Conservation (phyloP, 2,329 filamentous ascomycete species). For the Aspergillus transmontanensis region DNA sequence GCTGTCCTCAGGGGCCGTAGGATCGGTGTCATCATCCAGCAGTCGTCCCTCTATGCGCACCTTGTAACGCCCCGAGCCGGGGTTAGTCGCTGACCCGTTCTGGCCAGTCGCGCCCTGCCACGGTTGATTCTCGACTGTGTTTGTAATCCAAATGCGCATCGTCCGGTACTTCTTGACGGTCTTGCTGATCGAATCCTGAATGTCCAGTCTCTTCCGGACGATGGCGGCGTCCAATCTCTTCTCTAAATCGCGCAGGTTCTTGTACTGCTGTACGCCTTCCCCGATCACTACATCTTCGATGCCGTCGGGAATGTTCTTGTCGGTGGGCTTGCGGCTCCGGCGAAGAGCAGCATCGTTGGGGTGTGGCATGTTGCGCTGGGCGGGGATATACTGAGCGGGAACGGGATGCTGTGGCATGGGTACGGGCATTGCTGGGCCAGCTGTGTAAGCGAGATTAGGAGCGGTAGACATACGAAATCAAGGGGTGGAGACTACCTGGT, state of each 20-base stretch:
- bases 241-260: constrained; percentile 82
- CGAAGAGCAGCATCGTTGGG: constrained; percentile 64
- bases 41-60: constrained; percentile 91
- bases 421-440: constrained; percentile 37
- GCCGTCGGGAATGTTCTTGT: constrained; percentile 91
- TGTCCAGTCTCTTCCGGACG: constrained; percentile 89
- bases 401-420: constrained; percentile 41
- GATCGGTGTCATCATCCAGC: constrained; percentile 68
- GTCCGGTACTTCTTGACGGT: constrained; percentile 80
- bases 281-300: constrained; percentile 81
- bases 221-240: constrained; percentile 87
- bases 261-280: constrained; percentile 80
- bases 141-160: constrained; percentile 90
- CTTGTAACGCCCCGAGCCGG: constrained; percentile 60
- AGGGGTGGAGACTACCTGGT: constrained; percentile 35
- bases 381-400: constrained; percentile 40
- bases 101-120: constrained; percentile 94
- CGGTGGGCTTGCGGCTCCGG: constrained; percentile 84
- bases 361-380: constrained; percentile 40
- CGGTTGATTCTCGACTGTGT: constrained; percentile 89
- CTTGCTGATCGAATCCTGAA: constrained; percentile 77
- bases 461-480: constrained; percentile 15
- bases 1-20: constrained; percentile 53
- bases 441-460: constrained; percentile 18
- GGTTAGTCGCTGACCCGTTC: constrained; percentile 59